phyloP scores from a whole-genome alignment of 306 rosid species.

The Hippophae gyantsensis region DNA sequence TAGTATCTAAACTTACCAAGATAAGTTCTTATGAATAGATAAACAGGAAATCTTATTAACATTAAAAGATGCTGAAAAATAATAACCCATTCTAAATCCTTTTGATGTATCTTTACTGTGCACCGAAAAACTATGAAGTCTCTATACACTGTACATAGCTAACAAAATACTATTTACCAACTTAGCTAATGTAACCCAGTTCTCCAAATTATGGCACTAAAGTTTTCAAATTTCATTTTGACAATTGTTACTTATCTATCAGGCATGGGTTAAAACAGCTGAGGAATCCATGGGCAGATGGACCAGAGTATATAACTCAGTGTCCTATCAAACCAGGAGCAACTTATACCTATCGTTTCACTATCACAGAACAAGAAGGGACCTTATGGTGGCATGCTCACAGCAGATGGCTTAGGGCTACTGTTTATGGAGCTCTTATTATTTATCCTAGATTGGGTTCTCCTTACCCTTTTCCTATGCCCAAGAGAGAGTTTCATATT shows the following conservation, averaged over 20 bases:
- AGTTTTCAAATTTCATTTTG: constrained; percentile 5
- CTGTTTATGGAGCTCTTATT: constrained; percentile 83
- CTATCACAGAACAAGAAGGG: constrained; percentile 72
- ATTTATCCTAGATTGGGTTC: constrained; percentile 63
- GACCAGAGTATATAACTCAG: constrained; percentile 80
- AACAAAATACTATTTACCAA: too few species aligned
- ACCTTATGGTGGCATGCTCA: constrained; percentile 99
- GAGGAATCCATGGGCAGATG: constrained; percentile 97
- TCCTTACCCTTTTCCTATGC: constrained; percentile 64
- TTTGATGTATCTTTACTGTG: too few species aligned
- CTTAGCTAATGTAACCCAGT: not conserved
- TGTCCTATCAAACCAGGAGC: constrained; percentile 90
- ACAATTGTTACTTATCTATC: constrained; percentile 11
- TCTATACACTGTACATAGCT: not conserved
- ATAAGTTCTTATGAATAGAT: too few species aligned
- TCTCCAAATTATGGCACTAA: not conserved
- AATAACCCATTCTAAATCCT: too few species aligned
- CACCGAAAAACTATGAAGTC: too few species aligned
- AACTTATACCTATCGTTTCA: constrained; percentile 80
- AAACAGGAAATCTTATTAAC: too few species aligned
- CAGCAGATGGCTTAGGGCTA: constrained; percentile 76
- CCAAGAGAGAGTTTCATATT: constrained; percentile 48
- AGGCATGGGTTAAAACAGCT: constrained; percentile 91
- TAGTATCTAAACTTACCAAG: too few species aligned
- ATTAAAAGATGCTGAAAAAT: too few species aligned